phyloP scores from a whole-genome alignment of 2,329 filamentous ascomycete genomes.

The Fusarium luffae region DNA sequence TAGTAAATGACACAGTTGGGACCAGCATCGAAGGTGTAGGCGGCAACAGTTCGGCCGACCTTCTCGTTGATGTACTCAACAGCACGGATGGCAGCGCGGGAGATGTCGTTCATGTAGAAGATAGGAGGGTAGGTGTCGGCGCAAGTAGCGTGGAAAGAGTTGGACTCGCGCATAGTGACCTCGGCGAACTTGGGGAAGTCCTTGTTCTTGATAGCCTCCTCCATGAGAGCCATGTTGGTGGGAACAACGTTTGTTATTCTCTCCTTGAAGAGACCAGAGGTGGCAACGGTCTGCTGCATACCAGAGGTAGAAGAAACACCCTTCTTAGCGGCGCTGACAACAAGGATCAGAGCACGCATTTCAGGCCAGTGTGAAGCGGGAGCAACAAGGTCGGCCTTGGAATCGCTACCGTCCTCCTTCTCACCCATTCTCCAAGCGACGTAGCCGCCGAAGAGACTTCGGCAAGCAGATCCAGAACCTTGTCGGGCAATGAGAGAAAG shows the following conservation, averaged over 20 bases:
- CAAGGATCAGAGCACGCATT: conserved; percentile 92
- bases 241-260: conserved; percentile 83
- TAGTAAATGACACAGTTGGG: conserved; percentile 98
- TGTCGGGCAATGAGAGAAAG: conserved; percentile 91
- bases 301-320: conserved; percentile 91
- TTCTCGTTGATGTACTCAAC: conserved; percentile 89
- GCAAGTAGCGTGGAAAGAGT: conserved; percentile 95
- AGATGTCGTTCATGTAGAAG: conserved; percentile 98
- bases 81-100: conserved; percentile 83
- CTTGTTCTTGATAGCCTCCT: conserved; percentile 78
- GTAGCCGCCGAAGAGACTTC: conserved; percentile 93
- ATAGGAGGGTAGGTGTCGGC: conserved; percentile 97
- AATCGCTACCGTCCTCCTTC: conserved; percentile 83
- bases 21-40: conserved; percentile 97
- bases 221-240: conserved; percentile 84
- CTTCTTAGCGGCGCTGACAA: conserved; percentile 94
- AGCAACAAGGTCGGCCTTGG: conserved; percentile 87
- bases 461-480: conserved; percentile 93
- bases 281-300: conserved; percentile 97
- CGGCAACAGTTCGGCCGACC: conserved; percentile 82
- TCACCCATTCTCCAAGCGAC: conserved; percentile 91
- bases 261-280: conserved; percentile 85
- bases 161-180: conserved; percentile 96
- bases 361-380: conserved; percentile 92
- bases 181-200: conserved; percentile 90